Conservation (phyloP, 805 yeast genomes). For the Metschnikowia baotianmanensis region DNA sequence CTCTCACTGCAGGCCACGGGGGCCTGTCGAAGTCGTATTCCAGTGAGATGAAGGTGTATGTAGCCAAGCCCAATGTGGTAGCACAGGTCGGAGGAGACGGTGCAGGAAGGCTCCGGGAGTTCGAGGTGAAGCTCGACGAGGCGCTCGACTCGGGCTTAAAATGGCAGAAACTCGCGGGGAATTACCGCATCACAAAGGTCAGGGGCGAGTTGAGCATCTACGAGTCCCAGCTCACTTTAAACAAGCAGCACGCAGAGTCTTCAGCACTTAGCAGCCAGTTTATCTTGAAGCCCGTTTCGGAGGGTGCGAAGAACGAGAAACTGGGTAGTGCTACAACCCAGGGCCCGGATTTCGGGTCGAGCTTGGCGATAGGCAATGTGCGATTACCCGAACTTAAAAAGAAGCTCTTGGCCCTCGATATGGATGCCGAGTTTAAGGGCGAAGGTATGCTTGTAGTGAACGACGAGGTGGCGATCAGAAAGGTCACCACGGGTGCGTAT, state of each 20-base stretch:
- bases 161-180: slow-evolving; percentile 86
- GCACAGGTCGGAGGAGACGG: slow-evolving; percentile 48
- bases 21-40: slow-evolving; percentile 18
- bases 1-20: slow-evolving; percentile 5
- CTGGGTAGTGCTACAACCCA: neutral
- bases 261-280: slow-evolving; percentile 11
- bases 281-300: slow-evolving; percentile 7
- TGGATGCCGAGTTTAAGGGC: slow-evolving; percentile 84
- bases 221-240: slow-evolving; percentile 7
- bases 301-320: neutral
- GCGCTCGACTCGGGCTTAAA: slow-evolving; percentile 54
- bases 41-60: slow-evolving; percentile 29
- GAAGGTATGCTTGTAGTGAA: slow-evolving; percentile 91
- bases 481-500: slow-evolving; percentile 44
- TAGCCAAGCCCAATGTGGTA: slow-evolving; percentile 36
- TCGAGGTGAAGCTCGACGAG: slow-evolving; percentile 69
- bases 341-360: slow-evolving; percentile 10
- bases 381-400: slow-evolving; percentile 76
- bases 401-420: slow-evolving; percentile 53
- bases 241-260: slow-evolving; percentile 3
- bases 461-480: slow-evolving; percentile 69
- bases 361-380: slow-evolving; percentile 82
- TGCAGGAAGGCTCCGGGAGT: slow-evolving; percentile 38
- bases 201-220: slow-evolving; percentile 55
- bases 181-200: slow-evolving; percentile 78